Evolutionary conservation across 805 yeast species (phyloP).

Genomic region (Pichia deserticola): DNA sequence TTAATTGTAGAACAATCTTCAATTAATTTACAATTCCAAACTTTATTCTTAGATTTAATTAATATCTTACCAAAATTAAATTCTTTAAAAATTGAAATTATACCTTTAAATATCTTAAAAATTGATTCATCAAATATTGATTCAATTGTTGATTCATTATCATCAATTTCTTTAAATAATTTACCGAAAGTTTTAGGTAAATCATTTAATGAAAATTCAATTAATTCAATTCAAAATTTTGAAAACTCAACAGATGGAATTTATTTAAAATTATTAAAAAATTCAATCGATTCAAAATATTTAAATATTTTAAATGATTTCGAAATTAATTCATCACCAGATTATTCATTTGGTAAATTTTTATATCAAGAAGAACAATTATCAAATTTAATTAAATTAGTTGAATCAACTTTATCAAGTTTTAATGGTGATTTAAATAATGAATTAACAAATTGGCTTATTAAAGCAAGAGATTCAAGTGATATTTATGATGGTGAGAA

Average conservation of each 20-base stretch:
- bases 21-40: constrained; percentile 27
- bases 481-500: constrained; percentile 24
- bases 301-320: constrained; percentile 47
- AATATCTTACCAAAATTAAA: constrained; percentile 43
- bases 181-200: constrained; percentile 52
- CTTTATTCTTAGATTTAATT: constrained; percentile 66
- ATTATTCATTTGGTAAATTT: constrained; percentile 78
- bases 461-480: constrained; percentile 36
- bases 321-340: constrained; percentile 63
- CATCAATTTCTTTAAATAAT: constrained; percentile 43
- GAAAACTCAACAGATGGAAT: constrained; percentile 64
- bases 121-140: constrained; percentile 34
- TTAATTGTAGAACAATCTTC: constrained; percentile 63
- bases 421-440: constrained; percentile 45
- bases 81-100: constrained; percentile 42
- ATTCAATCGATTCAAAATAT: constrained; percentile 38
- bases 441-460: constrained; percentile 63
- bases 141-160: constrained; percentile 38
- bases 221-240: constrained; percentile 28
- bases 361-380: constrained; percentile 50
- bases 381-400: constrained; percentile 35
- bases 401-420: constrained; percentile 38
- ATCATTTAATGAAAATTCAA: constrained; percentile 20
- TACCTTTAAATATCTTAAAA: constrained; percentile 47
- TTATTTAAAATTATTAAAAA: constrained; percentile 66